phyloP scores from a whole-genome alignment of 2,329 filamentous ascomycete genomes.

The Phialemonium atrogriseum region DNA sequence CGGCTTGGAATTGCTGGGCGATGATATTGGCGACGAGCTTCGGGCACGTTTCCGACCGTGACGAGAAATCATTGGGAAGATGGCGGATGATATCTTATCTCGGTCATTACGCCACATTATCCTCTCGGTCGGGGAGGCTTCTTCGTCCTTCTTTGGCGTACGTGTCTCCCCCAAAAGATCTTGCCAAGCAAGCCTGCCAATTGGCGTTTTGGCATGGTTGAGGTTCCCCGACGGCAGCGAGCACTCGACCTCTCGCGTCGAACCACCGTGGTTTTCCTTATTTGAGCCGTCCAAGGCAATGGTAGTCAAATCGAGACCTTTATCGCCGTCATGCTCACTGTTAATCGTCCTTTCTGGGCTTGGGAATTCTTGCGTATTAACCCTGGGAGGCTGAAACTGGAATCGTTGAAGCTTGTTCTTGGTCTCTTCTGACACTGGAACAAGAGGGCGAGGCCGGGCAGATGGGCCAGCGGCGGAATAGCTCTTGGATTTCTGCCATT shows the following conservation, averaged over 20 bases:
- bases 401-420: conserved; percentile 52
- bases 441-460: conserved; percentile 30
- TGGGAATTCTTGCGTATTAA: no score
- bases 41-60: conserved; percentile 58
- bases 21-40: conserved; percentile 66
- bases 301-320: conserved; percentile 6
- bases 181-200: conserved; percentile 46
- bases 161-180: conserved; percentile 46
- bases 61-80: conserved; percentile 41
- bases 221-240: no score
- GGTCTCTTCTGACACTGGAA: conserved; percentile 47
- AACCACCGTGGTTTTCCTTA: conserved; percentile 7
- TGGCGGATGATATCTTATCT: conserved; percentile 28
- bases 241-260: conserved; percentile 8
- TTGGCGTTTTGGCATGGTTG: conserved; percentile 40
- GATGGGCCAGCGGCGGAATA: conserved; percentile 32
- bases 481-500: conserved; percentile 48
- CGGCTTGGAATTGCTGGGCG: conserved; percentile 45
- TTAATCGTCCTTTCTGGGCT: no score
- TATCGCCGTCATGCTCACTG: conserved; percentile 10
- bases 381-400: conserved; percentile 42
- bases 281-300: conserved; percentile 13
- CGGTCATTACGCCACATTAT: conserved; percentile 52
- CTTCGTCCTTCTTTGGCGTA: no score
- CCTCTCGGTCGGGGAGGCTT: conserved; percentile 37